Percentiles rank a stretch among this genome's conserved stretches.
Conservation (phyloP, 805 yeast species). For the Helenozyma rhizophorensis region DNA sequence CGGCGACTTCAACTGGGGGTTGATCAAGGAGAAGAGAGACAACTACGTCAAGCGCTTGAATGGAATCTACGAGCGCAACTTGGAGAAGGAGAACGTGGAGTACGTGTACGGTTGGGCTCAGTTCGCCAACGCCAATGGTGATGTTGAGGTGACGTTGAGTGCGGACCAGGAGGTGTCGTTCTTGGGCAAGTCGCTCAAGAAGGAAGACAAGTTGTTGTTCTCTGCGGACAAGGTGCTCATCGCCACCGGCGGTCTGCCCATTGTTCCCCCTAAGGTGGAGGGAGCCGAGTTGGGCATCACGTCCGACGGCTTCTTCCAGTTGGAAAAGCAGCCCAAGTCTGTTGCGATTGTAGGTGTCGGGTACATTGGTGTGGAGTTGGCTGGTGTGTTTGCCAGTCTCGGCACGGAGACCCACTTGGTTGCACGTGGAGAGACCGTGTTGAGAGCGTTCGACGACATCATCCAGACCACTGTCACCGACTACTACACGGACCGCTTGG, state of each 20-base stretch:
- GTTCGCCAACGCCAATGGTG: slow-evolving; percentile 58
- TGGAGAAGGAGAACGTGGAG: slow-evolving; percentile 86
- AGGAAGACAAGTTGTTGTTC: slow-evolving; percentile 55
- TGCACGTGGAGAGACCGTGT: slow-evolving; percentile 86
- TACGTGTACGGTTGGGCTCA: slow-evolving; percentile 81
- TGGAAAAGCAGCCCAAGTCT: slow-evolving; percentile 78
- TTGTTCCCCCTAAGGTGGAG: slow-evolving; percentile 61
- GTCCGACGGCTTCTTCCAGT: slow-evolving; percentile 86
- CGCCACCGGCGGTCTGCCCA: slow-evolving; percentile 91
- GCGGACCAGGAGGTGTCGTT: slow-evolving; percentile 38
- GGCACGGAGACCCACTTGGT: slow-evolving; percentile 84
- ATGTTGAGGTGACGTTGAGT: slow-evolving; percentile 65
- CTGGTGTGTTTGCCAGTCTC: slow-evolving; percentile 89
- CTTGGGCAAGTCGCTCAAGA: slow-evolving; percentile 27
- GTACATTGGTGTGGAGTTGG: slow-evolving; percentile 91
- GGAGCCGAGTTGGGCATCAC: slow-evolving; percentile 83
- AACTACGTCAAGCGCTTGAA: slow-evolving; percentile 84
- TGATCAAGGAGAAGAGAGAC: slow-evolving; percentile 82
- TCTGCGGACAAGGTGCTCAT: slow-evolving; percentile 81
- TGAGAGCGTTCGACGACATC: slow-evolving; percentile 80
- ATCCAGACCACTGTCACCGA: slow-evolving; percentile 79
- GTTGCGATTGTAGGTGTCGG: slow-evolving; percentile 98
- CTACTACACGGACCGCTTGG: slow-evolving; percentile 68
- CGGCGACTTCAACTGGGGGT: slow-evolving; percentile 73
- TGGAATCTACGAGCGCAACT: slow-evolving; percentile 88